A percentile compares a stretch with the other conserved stretches of the same genome.
phyloP scores from a whole-genome alignment of 2,329 filamentous ascomycete species.

The Chalaropsis thielavioides region DNA sequence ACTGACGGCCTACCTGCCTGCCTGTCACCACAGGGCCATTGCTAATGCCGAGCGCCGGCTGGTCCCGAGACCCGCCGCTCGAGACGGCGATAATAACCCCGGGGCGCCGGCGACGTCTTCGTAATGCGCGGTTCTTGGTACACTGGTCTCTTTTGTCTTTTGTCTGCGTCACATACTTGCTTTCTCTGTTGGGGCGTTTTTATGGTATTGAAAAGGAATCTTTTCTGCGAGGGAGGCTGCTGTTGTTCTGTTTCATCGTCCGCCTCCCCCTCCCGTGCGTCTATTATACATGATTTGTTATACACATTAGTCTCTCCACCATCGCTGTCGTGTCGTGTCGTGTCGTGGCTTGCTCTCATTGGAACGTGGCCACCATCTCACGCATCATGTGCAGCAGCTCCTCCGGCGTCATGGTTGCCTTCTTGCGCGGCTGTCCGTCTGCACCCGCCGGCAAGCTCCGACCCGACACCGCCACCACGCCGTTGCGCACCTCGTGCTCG shows the following conservation, averaged over 20 bases:
- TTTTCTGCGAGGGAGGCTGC: background rate
- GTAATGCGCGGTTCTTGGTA: background rate
- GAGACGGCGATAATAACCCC: background rate
- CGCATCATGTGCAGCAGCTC: conserved; percentile 33
- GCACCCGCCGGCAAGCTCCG: conserved; percentile 23
- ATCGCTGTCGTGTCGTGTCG: too few relatives aligned
- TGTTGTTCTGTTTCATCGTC: background rate
- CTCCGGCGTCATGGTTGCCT: conserved; percentile 31
- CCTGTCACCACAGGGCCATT: conserved; percentile 5
- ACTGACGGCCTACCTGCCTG: too few relatives aligned
- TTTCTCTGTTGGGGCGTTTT: background rate
- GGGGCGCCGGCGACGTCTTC: background rate
- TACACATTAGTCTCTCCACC: conserved; percentile 6
- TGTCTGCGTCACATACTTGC: background rate
- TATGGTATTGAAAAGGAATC: background rate
- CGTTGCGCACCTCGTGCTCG: conserved; percentile 43
- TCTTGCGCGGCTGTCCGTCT: conserved; percentile 21
- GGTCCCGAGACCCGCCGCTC: background rate
- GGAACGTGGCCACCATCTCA: conserved; percentile 33
- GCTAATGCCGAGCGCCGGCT: conserved; percentile 11
- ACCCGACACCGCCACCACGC: conserved; percentile 39
- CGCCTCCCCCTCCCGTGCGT: background rate
- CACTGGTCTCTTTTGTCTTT: conserved; percentile 6
- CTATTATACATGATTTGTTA: conserved; percentile 13
- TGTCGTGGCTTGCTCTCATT: conserved; percentile 24